These are phyloP conservation scores for Botryotinia narcissicola DNA, from an alignment of 2,329 filamentous ascomycete genomes.

Conservation along the genomic window DNA sequence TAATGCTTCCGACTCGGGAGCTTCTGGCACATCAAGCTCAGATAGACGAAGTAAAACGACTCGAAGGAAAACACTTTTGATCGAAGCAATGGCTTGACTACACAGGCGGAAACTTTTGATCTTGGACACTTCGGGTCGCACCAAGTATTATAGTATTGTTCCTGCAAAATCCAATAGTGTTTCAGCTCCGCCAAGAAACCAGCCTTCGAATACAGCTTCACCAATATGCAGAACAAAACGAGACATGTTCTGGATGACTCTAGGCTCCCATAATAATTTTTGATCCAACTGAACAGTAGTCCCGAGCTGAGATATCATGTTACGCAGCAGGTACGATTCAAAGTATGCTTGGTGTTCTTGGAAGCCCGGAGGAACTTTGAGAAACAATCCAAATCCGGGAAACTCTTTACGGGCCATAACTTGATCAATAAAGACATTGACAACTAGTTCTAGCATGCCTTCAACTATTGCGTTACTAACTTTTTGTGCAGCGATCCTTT, in stretches of 20 bases:
- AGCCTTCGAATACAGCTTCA: slow-evolving; percentile 92
- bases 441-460: slow-evolving; percentile 71
- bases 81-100: slow-evolving; percentile 73
- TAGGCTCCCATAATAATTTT: slow-evolving; percentile 73
- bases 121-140: slow-evolving; percentile 75
- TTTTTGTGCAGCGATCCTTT: slow-evolving; percentile 48
- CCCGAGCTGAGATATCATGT: slow-evolving; percentile 68
- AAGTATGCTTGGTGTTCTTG: slow-evolving; percentile 95
- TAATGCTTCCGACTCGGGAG: slow-evolving; percentile 60
- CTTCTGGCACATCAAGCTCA: slow-evolving; percentile 69
- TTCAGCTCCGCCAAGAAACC: slow-evolving; percentile 88
- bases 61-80: slow-evolving; percentile 74
- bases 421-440: slow-evolving; percentile 82
- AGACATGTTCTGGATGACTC: slow-evolving; percentile 81
- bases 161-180: slow-evolving; percentile 83
- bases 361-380: slow-evolving; percentile 88
- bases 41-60: slow-evolving; percentile 79
- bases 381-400: slow-evolving; percentile 76
- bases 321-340: slow-evolving; percentile 81
- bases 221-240: slow-evolving; percentile 77
- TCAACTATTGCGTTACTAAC: slow-evolving; percentile 71
- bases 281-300: slow-evolving; percentile 70
- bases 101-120: slow-evolving; percentile 91
- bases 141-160: slow-evolving; percentile 81
- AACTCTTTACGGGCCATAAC: slow-evolving; percentile 87